Base-by-base conservation (phyloP, 2,329 filamentous ascomycete genomes). In the Exophiala phaeomuriformis region DNA sequence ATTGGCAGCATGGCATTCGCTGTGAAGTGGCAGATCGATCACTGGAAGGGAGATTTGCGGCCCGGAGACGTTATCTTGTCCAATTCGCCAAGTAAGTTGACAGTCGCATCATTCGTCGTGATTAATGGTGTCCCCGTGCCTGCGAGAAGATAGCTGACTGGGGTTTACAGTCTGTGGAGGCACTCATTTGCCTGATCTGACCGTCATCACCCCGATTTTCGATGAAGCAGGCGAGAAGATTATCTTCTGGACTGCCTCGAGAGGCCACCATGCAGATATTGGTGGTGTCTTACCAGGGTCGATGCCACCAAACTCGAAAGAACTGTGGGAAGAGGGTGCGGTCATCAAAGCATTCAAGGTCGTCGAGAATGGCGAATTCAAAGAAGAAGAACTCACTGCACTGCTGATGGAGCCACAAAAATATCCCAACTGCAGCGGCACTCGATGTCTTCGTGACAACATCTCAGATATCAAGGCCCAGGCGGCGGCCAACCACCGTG, bases 1-100 rank as follows among this genome's bases (percentile, higher is more conserved):
- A 73, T 93, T 7, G 87, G 87, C 30, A 88, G 84, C 44, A 90
- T 91, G 87, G 86, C 85, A n/a, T 90, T 86, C 5, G 90, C 87
- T 47, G 86, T 91, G 1, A 77, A 80, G 55, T 86, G 86, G 44
- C 87, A 91, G 70, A 84, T 86, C 3, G 79, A 86, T 62, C 84
- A 88, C 36, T 90, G 85, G 85, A 19, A 30, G 77, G 79, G 60
- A 10, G 85, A 83, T 60, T 72, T 90, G 33, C 83, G 85, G 61
- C 82, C 78, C 46, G 87, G 87, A 28, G 87, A 91, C 65, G 86
- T 90, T 0, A 77, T 91, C 44, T 83, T 89, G 5, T 84, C 85
- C 0, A 91, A 91, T 61, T 86, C 90, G 63, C 87, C 86, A 0
- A 84, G 85, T 39, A n/a, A 39, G 36, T 39, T 5, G 36, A 12